phyloP scores from a whole-genome alignment of 805 yeast species.

The Yamadazyma akitaensis region DNA sequence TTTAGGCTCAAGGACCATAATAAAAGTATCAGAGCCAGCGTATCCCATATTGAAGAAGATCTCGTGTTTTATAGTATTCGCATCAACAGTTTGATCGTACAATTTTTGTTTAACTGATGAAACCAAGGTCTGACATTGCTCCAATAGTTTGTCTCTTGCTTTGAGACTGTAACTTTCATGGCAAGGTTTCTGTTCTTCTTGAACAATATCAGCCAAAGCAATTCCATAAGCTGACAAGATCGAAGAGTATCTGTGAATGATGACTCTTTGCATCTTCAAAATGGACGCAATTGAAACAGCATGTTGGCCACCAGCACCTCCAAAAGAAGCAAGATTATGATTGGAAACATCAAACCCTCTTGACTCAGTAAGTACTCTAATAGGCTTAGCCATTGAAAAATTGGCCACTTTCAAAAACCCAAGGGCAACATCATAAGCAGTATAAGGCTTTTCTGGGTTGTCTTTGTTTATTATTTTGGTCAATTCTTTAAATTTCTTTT shows the following conservation, averaged over 20 bases:
- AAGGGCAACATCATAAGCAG: constrained; percentile 68
- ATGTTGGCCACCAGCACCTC: constrained; percentile 95
- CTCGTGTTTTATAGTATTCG: constrained; percentile 8
- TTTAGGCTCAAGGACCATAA: constrained; percentile 20
- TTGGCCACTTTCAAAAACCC: constrained; percentile 84
- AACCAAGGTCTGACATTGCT: constrained; percentile 14
- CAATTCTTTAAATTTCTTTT: constrained; percentile 48
- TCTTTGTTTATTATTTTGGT: constrained; percentile 56
- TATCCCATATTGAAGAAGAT: constrained; percentile 20
- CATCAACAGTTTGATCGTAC: constrained; percentile 13
- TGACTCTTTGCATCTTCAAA: constrained; percentile 63
- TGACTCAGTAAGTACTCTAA: constrained; percentile 79
- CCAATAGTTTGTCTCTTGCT: constrained; percentile 16
- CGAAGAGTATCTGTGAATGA: constrained; percentile 80
- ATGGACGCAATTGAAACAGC: constrained; percentile 73
- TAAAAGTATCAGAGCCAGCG: constrained; percentile 24
- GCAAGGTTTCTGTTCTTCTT: constrained; percentile 75
- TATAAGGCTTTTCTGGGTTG: constrained; percentile 48
- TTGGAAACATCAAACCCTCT: constrained; percentile 65
- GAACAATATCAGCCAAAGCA: constrained; percentile 80
- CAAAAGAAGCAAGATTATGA: constrained; percentile 78
- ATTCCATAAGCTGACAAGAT: constrained; percentile 87
- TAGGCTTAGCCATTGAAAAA: constrained; percentile 89
- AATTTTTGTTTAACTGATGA: constrained; percentile 12
- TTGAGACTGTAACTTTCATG: constrained; percentile 38